Evolutionary conservation across 352 stramenopile species (phyloP).

Genomic region (Globisporangium camurandrum): DNA sequence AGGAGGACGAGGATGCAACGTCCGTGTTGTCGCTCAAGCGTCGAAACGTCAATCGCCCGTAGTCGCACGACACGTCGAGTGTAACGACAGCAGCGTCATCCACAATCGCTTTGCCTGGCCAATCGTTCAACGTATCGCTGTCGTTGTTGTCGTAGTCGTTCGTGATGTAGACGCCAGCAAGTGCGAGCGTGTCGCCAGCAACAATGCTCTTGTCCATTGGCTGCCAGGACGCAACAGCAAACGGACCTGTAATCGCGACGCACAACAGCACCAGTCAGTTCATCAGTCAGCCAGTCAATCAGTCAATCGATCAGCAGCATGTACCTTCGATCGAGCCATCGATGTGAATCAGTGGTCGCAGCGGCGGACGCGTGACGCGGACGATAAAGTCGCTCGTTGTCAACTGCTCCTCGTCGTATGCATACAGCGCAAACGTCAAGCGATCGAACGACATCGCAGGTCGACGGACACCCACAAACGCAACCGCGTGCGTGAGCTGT

Average conservation of each 20-base stretch:
- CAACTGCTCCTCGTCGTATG: neutral
- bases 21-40: slow-evolving; percentile 7
- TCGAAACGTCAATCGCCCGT: slow-evolving; percentile 8
- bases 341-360: slow-evolving; percentile 12
- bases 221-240: slow-evolving; percentile 17
- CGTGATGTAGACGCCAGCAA: slow-evolving; percentile 11
- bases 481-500: slow-evolving; percentile 2
- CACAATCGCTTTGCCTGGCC: too few relatives aligned
- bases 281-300: neutral
- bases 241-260: too few relatives aligned
- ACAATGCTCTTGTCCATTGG: slow-evolving; percentile 5
- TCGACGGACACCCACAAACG: slow-evolving; percentile 5
- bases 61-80: slow-evolving; percentile 7
- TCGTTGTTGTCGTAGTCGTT: slow-evolving; percentile 3
- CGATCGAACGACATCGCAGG: slow-evolving; percentile 4
- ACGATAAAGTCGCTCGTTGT: slow-evolving; percentile 7
- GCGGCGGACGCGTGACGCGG: neutral
- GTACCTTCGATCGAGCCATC: slow-evolving; percentile 19
- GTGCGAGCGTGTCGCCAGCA: slow-evolving; percentile 1
- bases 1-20: neutral
- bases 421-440: slow-evolving; percentile 8
- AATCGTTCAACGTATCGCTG: too few relatives aligned
- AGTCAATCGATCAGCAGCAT: neutral
- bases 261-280: too few relatives aligned
- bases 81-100: neutral